Conservation (phyloP, 176 grass and related monocot genomes). For the Lolium multiflorum region DNA sequence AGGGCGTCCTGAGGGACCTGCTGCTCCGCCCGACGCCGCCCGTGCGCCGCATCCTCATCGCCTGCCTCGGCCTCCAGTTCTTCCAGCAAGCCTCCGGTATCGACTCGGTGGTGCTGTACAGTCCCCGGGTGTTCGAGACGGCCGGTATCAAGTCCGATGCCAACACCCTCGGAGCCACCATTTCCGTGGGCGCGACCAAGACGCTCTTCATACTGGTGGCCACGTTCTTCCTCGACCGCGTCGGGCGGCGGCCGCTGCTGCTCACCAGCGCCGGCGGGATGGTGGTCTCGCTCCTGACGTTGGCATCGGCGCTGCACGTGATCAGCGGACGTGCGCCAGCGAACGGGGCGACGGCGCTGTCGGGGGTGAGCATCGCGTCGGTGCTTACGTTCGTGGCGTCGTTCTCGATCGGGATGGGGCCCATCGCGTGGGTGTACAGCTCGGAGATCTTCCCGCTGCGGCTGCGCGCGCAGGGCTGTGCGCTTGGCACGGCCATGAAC, state of each 20-base stretch:
- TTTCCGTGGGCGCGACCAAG: conserved; percentile 77
- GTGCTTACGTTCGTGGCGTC: conserved; percentile 67
- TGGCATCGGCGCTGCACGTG: conserved; percentile 53
- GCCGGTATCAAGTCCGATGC: conserved; percentile 50
- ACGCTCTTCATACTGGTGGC: conserved; percentile 73
- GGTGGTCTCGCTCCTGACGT: conserved; percentile 62
- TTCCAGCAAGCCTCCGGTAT: conserved; percentile 87
- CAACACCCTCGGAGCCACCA: conserved; percentile 51
- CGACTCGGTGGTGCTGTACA: conserved; percentile 83
- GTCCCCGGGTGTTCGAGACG: conserved; percentile 67
- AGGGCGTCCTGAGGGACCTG: conserved; percentile 77
- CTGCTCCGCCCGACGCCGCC: conserved; percentile 62
- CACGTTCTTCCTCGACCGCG: conserved; percentile 77
- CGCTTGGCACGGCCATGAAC: conserved; percentile 75
- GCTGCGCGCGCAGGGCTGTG: conserved; percentile 69
- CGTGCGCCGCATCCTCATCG: conserved; percentile 68
- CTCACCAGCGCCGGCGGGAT: conserved; percentile 75
- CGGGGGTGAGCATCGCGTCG: conserved; percentile 54
- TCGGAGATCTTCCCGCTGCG: conserved; percentile 88
- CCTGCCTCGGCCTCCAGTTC: conserved; percentile 78
- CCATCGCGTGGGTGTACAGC: conserved; percentile 92
- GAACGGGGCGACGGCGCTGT: conserved; percentile 33
- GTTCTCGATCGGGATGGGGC: conserved; percentile 78
- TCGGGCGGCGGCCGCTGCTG: conserved; percentile 79
- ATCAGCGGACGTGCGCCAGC: conserved; percentile 8